Evolutionary conservation across 768 basidiomycete species (phyloP), one percentile per base, ranked within the genome.

Genomic region (Mycena galericulata): DNA sequence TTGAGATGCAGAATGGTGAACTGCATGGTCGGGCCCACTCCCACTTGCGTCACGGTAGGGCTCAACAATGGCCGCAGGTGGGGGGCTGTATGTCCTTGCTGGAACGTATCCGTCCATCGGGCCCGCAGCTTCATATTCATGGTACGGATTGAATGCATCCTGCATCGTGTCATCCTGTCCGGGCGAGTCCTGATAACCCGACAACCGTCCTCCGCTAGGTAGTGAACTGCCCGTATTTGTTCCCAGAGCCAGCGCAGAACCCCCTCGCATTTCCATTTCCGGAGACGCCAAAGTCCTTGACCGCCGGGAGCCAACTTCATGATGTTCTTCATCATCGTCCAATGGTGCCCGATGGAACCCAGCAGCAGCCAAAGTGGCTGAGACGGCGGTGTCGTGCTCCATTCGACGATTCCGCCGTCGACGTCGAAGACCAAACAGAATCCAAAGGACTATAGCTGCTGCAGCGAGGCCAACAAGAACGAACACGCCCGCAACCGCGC

Each of bases 401-500:
- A 90, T 77, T 54, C 84, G 82, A 36, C 80, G 84, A 45, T 85
- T 88, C 34, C 89, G 84, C 50, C 90, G 86, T 67, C 90, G 87
- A 53, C 91, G 87, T 27, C 89, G 89, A 61, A 92, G 76, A 56
- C 88, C 90, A 75, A 94, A 93, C 71, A 92, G 79, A 62, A 91
- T 83, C 86, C 88, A 93, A 53, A 94, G 82, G 43, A 89, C 74
- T 61, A 89, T 94, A 53, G 85, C 89, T 24, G 87, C 90, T 30
- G 81, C 89, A 4, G 94, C 91, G 22, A 99, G 84, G 30, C 96
- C 97, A 20, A 97, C 93, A 18, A 96, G 89, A 41, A 95, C 88
- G 74, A 98, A 99, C 10, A 96, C 93, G 49, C 94, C 97, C 1
- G 92, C 92, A 4, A 98, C 96, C 14, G 96, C 97, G 22, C 95